Conservation (phyloP, 805 yeast genomes). For the Schizosaccharomyces pombe region DNA sequence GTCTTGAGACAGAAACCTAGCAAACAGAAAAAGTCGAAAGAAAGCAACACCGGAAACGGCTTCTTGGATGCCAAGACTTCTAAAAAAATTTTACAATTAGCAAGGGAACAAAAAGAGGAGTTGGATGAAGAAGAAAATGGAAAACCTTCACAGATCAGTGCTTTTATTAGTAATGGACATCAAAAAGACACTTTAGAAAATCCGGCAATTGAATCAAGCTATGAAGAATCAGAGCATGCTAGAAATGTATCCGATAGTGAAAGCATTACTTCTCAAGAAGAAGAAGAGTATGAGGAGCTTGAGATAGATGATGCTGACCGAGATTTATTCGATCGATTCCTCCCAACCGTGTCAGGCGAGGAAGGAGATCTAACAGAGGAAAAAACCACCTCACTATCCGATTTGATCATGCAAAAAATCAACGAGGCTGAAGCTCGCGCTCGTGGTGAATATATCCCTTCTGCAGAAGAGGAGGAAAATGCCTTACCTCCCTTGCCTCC, state of each 20-base stretch:
- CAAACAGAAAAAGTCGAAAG: slow-evolving; percentile 6
- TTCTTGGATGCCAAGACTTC: slow-evolving; percentile 63
- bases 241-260: slow-evolving; percentile 25
- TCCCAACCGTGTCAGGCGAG: slow-evolving; percentile 12
- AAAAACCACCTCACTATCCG: slow-evolving; percentile 36
- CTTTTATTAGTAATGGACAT: too few species aligned
- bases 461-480: slow-evolving; percentile 8
- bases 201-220: slow-evolving; percentile 25
- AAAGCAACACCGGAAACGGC: slow-evolving; percentile 24
- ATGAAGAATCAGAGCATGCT: slow-evolving; percentile 17
- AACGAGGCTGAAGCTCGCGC: slow-evolving; percentile 35
- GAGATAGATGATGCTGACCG: slow-evolving; percentile 48
- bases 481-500: slow-evolving; percentile 40
- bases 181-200: slow-evolving; percentile 13
- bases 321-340: slow-evolving; percentile 55
- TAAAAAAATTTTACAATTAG: slow-evolving; percentile 66
- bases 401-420: slow-evolving; percentile 75
- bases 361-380: slow-evolving; percentile 3
- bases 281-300: slow-evolving; percentile 19
- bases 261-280: slow-evolving; percentile 21
- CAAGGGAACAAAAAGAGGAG: slow-evolving; percentile 83
- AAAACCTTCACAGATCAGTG: not conserved
- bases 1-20: not conserved
- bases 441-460: slow-evolving; percentile 11
- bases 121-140: slow-evolving; percentile 41